Evolutionary conservation across 176 grass and related monocot species (phyloP), one percentile per base, ranked within the genome.

Genomic region (Aegilops tauschii): DNA sequence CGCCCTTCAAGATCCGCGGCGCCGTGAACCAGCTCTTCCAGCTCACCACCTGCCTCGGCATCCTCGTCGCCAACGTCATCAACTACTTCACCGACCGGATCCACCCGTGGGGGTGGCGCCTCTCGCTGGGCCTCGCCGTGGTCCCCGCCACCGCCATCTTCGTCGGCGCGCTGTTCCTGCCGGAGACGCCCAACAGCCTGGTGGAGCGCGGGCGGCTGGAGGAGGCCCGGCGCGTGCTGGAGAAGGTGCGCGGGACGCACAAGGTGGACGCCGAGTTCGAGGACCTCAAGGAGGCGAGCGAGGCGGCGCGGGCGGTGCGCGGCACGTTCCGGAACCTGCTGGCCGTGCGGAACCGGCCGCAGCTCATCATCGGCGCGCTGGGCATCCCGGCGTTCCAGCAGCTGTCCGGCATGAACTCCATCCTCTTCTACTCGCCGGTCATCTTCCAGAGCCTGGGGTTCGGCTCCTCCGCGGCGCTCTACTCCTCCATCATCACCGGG

Each of bases 1-100:
- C 97, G 1, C 97, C 97, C 0, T 89, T 81, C 61, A 94, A 92
- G 86, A 99, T 99, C 18, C 84, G 97, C 9, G 97, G 97, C 29
- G 94, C 97, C 21, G 97, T 99, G 2, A 99, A 99, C 94, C 97
- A 96, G 87, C 88, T 96, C 11, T 99, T 99, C 81, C 97, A 99
- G 84, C 92, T 99, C 32, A 99, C 97, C 14, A 99, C 97, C 85
- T 94, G 92, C 82, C 85, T 96, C 0, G 97, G 97, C 30, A 96
- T 99, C 68, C 87, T 99, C 35, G 87, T 99, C 21, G 97, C 97
- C 13, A 89, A 99, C 85, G 6, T 94, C 4, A 80, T 99, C 75
- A 99, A 99, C 78, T 99, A 99, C 86, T 96, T 99, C 85, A 94
- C 94, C 0, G 92, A 93, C 39, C 83, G 90, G 54, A 76, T 96